Base-by-base conservation (phyloP, 2,329 filamentous ascomycete species). In the Hypoxylon sp. region DNA sequence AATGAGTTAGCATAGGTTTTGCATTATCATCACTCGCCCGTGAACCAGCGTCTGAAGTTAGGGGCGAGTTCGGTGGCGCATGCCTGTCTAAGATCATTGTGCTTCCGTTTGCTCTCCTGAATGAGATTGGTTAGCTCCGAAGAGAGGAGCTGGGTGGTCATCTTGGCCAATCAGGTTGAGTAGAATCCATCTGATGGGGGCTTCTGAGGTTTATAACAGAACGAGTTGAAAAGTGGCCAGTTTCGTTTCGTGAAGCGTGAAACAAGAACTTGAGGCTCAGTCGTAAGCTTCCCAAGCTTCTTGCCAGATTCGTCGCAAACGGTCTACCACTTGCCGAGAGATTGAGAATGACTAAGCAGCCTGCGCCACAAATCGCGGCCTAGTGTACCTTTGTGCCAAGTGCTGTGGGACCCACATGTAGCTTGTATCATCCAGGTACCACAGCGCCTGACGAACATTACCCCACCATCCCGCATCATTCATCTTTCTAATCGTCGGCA, bases 71-170 rank as follows among this genome's bases (percentile, higher is more conserved):
- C 14, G 32, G 54, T 4, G 33, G 20, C 78, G 48, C 85, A 73
- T 80, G 91, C 91, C 85, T 91, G 92, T 82, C 92, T 89, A 55
- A 99, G 84, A 74, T 98, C 96, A 72, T 91, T 88, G 79, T 97
- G 91, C 80, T 97, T 98, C 74, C 95, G 88, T 81, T 97, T 98
- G 77, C 94, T 96, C 83, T 99, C 96, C 79, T 96, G 93, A 74
- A 97, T 91, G 78, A 97, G 88, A 81, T 93, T 96, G 75, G 91
- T 88, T 78, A 97, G 87, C 86, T 97, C 94, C 62, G 92, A 90
- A 76, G 90, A 89, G 74, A 97, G 86, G 75, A 97, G 89, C 86
- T 96, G 93, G 74, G 93, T 91, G 79, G 93, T 96, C 93, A 97
- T 97, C 74, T 82, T 89, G 78, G 73, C 72, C 70, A 68, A 65